Percentiles rank a stretch among this genome's conserved stretches.
Conservation (phyloP, 1,139 yeast genomes). For the Sugiyamaella xylanicola region DNA sequence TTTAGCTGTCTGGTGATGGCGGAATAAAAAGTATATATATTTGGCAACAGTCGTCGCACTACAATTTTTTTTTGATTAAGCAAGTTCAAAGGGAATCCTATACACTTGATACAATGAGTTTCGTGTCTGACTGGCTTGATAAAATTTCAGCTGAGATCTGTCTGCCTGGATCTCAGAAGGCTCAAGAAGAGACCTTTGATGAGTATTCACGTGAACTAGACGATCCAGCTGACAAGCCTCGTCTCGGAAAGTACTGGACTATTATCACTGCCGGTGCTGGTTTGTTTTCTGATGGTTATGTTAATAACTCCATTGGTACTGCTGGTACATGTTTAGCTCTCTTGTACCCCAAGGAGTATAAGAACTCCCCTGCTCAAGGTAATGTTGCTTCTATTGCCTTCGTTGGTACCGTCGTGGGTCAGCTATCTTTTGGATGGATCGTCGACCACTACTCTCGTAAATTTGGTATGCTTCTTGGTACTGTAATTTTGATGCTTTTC, state of each 20-base stretch:
- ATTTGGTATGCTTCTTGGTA: conserved; percentile 76
- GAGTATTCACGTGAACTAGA: conserved; percentile 10
- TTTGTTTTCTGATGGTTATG: conserved; percentile 86
- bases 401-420: conserved; percentile 91
- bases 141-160: conserved; percentile 21
- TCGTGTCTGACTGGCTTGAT: conserved; percentile 21
- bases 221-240: conserved; percentile 8
- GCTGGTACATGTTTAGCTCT: conserved; percentile 66
- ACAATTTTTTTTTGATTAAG: no score
- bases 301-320: conserved; percentile 78
- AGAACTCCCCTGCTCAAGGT: conserved; percentile 65
- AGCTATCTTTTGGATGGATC: conserved; percentile 72
- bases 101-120: conserved; percentile 12
- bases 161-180: conserved; percentile 16
- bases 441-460: conserved; percentile 81
- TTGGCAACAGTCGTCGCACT: not conserved
- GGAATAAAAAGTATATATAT: conserved; percentile 6
- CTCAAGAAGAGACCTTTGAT: conserved; percentile 9
- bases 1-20: not conserved
- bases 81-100: no score
- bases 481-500: conserved; percentile 68
- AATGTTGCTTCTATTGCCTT: conserved; percentile 88
- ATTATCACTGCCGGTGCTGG: conserved; percentile 91
- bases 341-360: conserved; percentile 65
- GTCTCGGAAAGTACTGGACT: conserved; percentile 56